Evolutionary conservation across 1,139 yeast genomes (phyloP).

Genomic region (Candida sanyaensis): DNA sequence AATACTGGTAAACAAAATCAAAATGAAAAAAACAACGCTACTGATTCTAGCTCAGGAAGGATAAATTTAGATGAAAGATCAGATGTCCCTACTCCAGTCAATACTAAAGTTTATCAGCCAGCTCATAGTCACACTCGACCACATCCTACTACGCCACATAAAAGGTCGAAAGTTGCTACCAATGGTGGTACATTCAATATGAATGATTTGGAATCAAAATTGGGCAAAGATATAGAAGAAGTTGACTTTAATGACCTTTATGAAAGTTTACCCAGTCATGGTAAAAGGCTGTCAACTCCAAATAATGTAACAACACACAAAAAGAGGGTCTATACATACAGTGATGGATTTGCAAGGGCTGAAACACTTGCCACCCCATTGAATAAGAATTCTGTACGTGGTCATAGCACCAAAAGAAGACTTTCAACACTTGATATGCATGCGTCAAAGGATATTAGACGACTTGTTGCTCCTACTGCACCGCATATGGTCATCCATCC

Average conservation of each 20-base stretch:
- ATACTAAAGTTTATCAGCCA: background rate
- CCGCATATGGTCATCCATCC: slow-evolving; percentile 29
- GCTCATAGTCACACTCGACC: background rate
- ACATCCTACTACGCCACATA: slow-evolving; percentile 6
- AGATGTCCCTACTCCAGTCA: background rate
- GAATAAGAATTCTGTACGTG: slow-evolving; percentile 30
- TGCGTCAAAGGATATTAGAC: slow-evolving; percentile 26
- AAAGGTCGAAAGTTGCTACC: slow-evolving; percentile 12
- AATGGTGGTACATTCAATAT: slow-evolving; percentile 6
- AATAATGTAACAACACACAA: slow-evolving; percentile 5
- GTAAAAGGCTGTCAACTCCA: slow-evolving; percentile 17
- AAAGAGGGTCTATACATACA: slow-evolving; percentile 29
- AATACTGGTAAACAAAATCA: background rate
- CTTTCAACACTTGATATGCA: slow-evolving; percentile 30
- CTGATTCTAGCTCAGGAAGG: background rate
- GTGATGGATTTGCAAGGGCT: slow-evolving; percentile 39
- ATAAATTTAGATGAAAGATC: background rate
- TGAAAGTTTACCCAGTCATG: slow-evolving; percentile 28
- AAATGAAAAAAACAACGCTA: background rate
- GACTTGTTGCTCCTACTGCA: slow-evolving; percentile 28
- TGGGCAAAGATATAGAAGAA: slow-evolving; percentile 33
- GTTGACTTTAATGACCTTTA: slow-evolving; percentile 36
- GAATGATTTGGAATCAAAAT: slow-evolving; percentile 10
- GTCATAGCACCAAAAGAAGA: slow-evolving; percentile 16
- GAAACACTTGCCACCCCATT: slow-evolving; percentile 45